Percentiles rank a stretch among this genome's conserved stretches.
phyloP scores from a whole-genome alignment of 805 yeast species.

The Debaryomyces prosopidis region DNA sequence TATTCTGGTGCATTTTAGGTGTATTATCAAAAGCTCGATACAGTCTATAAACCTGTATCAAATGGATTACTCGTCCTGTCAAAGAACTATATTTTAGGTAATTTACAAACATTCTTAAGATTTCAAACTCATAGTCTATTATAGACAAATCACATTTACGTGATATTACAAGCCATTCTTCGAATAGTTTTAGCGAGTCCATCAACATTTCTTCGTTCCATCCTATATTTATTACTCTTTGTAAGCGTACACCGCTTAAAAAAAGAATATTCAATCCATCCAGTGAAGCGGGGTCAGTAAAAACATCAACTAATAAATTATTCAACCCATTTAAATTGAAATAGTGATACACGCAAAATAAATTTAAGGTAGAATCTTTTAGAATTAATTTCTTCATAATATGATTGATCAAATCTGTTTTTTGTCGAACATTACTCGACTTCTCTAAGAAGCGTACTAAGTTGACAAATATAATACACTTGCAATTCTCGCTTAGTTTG shows the following conservation, averaged over 20 bases:
- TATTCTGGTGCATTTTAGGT: conserved; percentile 1
- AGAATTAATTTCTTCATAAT: conserved; percentile 14
- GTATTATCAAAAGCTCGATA: conserved; percentile 5
- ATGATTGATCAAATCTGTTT: conserved; percentile 15
- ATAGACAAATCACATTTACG: conserved; percentile 1
- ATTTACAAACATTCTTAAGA: conserved; percentile 20
- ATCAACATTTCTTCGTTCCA: conserved; percentile 23
- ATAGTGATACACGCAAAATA: conserved; percentile 17
- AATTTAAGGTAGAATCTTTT: conserved; percentile 10
- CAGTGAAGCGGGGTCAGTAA: conserved; percentile 2
- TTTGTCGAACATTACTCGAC: conserved; percentile 13
- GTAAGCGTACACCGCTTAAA: conserved; percentile 21
- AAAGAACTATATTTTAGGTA: conserved; percentile 28
- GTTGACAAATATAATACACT: conserved; percentile 15
- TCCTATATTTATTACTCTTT: conserved; percentile 17
- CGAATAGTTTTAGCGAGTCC: conserved; percentile 13
- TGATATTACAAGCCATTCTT: conserved; percentile 11
- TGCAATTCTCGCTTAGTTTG: conserved; percentile 12
- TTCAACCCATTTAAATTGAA: conserved; percentile 19
- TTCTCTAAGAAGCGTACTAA: conserved; percentile 21
- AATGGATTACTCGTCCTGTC: conserved; percentile 19
- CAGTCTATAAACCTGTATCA: conserved; percentile 20
- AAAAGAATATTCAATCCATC: conserved; percentile 9
- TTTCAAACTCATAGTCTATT: conserved; percentile 25
- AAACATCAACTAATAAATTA: conserved; percentile 7